These are phyloP conservation scores for Herpetospermum pedunculosum DNA, from an alignment of 306 rosid species.

Conservation along the genomic window DNA sequence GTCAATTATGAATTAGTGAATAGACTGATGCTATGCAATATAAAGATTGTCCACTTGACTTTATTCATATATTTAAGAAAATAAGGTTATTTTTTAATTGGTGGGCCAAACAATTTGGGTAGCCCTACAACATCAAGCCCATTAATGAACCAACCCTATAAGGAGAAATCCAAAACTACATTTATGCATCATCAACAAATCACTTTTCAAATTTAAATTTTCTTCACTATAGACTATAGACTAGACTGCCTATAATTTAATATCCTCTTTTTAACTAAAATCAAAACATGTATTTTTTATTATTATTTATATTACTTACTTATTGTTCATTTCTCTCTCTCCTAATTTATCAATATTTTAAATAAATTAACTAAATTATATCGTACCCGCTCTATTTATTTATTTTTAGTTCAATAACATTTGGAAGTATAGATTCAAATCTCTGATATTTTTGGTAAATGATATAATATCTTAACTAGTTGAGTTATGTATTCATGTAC, in stretches of 20 bases:
- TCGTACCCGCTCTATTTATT: too few species aligned
- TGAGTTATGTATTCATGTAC: too few species aligned
- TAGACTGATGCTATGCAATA: neutral
- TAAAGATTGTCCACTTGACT: neutral
- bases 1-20: neutral
- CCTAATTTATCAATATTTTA: neutral
- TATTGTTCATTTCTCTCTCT: neutral
- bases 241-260: neutral
- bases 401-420: too few species aligned
- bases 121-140: neutral
- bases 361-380: too few species aligned
- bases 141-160: neutral
- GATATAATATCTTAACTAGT: too few species aligned
- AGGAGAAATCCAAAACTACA: neutral
- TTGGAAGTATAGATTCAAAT: too few species aligned
- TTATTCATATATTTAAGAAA: neutral
- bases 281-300: neutral
- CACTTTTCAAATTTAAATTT: neutral
- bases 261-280: neutral
- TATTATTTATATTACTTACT: neutral
- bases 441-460: too few species aligned
- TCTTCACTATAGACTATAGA: neutral
- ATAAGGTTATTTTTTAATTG: neutral
- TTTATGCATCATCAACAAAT: neutral
- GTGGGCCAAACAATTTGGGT: neutral